A percentile compares a stretch with the other conserved stretches of the same genome.
Evolutionary conservation across 352 stramenopile genomes (phyloP).

Genomic region (Phytophthora meadii): DNA sequence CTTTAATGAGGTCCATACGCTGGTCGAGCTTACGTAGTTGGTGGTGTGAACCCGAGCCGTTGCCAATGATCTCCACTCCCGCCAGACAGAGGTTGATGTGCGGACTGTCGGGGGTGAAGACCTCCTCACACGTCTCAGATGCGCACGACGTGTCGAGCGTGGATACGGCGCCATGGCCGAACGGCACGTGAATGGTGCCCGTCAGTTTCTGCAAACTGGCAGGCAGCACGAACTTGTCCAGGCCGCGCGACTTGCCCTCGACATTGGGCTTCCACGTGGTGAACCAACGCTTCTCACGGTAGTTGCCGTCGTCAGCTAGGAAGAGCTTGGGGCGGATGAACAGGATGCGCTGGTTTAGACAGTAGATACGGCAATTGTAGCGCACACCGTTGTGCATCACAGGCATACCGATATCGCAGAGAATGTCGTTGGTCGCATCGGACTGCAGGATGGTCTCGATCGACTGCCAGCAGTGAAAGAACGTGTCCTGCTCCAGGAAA

Average conservation of each 20-base stretch:
- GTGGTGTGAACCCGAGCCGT: constrained; percentile 97
- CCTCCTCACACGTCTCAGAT: constrained; percentile 98
- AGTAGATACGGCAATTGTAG: constrained; percentile 99
- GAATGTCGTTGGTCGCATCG: constrained; percentile 92
- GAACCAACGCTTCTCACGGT: constrained; percentile 96
- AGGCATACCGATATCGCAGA: constrained; percentile 99
- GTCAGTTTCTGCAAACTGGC: constrained; percentile 87
- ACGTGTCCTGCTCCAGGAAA: constrained; percentile 98
- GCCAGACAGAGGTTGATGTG: constrained; percentile 95
- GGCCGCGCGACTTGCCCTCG: constrained; percentile 38
- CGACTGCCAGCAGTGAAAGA: constrained; percentile 97
- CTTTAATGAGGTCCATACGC: constrained; percentile 92
- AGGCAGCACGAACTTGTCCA: constrained; percentile 83
- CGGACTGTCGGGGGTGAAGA: constrained; percentile 96
- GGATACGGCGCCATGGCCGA: constrained; percentile 83
- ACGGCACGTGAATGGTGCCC: constrained; percentile 77
- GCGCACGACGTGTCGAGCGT: constrained; percentile 90
- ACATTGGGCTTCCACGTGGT: constrained; percentile 79
- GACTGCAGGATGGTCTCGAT: constrained; percentile 87
- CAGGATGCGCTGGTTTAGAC: constrained; percentile 93
- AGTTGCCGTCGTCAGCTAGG: constrained; percentile 98
- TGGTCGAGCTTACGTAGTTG: constrained; percentile 95
- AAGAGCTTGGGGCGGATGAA: constrained; percentile 95
- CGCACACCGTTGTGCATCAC: constrained; percentile 95
- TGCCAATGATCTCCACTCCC: constrained; percentile 98